Base-by-base conservation (phyloP, 805 yeast species). In the Wickerhamomyces xylosicus region DNA sequence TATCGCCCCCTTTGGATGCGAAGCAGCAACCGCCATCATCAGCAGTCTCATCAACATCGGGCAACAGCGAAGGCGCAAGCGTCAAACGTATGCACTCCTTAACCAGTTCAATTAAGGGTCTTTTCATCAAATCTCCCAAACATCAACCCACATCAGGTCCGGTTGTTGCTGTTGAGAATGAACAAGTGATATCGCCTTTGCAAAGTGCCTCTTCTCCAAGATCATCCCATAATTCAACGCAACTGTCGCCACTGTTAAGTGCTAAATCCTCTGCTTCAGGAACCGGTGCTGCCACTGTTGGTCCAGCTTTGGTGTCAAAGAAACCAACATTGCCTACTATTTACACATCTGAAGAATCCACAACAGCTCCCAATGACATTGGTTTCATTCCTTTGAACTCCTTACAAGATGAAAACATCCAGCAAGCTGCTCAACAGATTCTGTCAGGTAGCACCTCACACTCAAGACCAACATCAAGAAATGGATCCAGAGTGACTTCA, bases 51-150 rank as follows among this genome's bases (percentile, higher is more conserved):
- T n/a, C n/a, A n/a, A n/a, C n/a, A n/a, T n/a, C n/a, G n/a, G n/a
- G n/a, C n/a, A n/a, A n/a, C n/a, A n/a, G n/a, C n/a, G n/a, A n/a
- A n/a, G n/a, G n/a, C n/a, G n/a, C n/a, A n/a, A n/a, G 14, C 6
- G 34, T 41, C 16, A 42, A 41, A 40, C 40, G 44, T 36, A 38
- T 37, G 13, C 49, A 40, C 25, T 43, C 53, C 0, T 18, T 51
- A 3, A 48, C 56, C 13, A 33, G 38, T 10, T 50, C 53, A 2
- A 35, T 51, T 33, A 51, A 51, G 34, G 44, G 36, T 33, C 38
- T 51, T 15, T 51, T 51, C 21, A 39, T 46, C 5, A 51, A 49
- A 32, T 21, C 50, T 1, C 44, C 49, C 3, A 44, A 38, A 29
- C 31, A 22, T 7, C 16, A 28, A 3, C 35, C n/a, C n/a, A n/a